Evolutionary conservation across 2,329 filamentous ascomycete species (phyloP), one percentile per base, ranked within the genome.

Genomic region (Dothistroma septosporum): DNA sequence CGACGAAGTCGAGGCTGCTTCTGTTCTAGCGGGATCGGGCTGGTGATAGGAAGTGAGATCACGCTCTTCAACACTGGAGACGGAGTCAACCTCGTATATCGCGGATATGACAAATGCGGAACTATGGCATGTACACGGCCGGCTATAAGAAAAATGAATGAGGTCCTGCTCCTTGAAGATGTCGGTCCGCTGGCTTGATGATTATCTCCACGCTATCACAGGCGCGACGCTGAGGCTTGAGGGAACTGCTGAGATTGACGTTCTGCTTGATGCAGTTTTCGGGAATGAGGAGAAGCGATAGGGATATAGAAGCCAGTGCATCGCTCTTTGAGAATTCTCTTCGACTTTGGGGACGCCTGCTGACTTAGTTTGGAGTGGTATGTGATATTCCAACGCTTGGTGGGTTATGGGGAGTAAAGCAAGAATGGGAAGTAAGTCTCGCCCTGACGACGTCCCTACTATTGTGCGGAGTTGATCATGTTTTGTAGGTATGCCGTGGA

Each of bases 271-370:
- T 32, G n/a, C 56, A 11, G 58, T 32, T 11, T 24, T 24, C 2
- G 21, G 33, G 22, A 60, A 57, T 46, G 52, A 56, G 53, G 32
- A 47, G 53, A 60, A 60, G 58, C 58, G 58, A 16, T 19, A 28
- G 21, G 14, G 22, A 1, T 3, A 24, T 24, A 11, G 14, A 8
- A 44, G 41, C 16, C 19, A 44, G 41, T 44, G 37, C 14, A 16
- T 44, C n/a, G 7, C 10, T 44, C 10, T 16, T 44, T 44, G 14
- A 6, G 4, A 8, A n/a, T 44, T 9, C 14, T 19, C 19, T 14
- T 16, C 10, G 19, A 16, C 35, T 12, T 11, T 28, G 4, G 35
- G 4, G 35, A 16, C 9, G 11, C 35, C 16, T 37, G 35, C 16
- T 37, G 35, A 44, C n/a, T 44, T 5, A n/a, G 16, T 24, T 10